Conservation (phyloP, 2,329 filamentous ascomycete genomes). For the Juglanconis juglandina region DNA sequence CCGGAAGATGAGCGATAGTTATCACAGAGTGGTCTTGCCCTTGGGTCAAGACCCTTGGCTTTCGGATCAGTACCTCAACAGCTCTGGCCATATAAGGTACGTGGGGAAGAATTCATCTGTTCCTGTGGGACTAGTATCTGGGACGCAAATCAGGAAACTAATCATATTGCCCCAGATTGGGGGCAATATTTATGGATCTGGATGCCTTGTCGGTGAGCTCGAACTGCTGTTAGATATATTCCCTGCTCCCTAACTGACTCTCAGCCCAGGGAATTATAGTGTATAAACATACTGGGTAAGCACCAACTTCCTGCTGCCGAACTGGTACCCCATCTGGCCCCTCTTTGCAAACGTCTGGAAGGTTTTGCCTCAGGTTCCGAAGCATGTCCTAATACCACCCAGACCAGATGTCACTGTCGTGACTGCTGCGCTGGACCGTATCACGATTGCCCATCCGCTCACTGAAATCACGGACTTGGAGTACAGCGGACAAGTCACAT, state of each 20-base stretch:
- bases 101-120: slow-evolving; percentile 30
- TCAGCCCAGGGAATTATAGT: slow-evolving; percentile 60
- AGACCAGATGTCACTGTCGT: slow-evolving; percentile 46
- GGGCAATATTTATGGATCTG: slow-evolving; percentile 75
- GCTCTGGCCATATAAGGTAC: slow-evolving; percentile 68
- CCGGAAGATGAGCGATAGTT: slow-evolving; percentile 69
- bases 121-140: slow-evolving; percentile 30
- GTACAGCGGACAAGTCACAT: slow-evolving; percentile 60
- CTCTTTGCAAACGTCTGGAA: no score
- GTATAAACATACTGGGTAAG: slow-evolving; percentile 59
- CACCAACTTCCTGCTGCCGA: not conserved
- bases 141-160: not conserved
- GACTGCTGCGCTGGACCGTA: slow-evolving; percentile 47
- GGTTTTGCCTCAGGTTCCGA: not conserved
- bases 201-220: slow-evolving; percentile 59
- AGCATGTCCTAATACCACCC: not conserved
- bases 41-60: slow-evolving; percentile 73
- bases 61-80: slow-evolving; percentile 74
- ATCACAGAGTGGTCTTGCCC: slow-evolving; percentile 63
- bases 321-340: no score
- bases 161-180: slow-evolving; percentile 45
- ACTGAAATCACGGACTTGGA: slow-evolving; percentile 77
- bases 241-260: not conserved
- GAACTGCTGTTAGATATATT: no score
- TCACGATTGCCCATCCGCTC: slow-evolving; percentile 63